Conservation (phyloP, 208 protist species). For the Kentomonas sorsogonicus region DNA sequence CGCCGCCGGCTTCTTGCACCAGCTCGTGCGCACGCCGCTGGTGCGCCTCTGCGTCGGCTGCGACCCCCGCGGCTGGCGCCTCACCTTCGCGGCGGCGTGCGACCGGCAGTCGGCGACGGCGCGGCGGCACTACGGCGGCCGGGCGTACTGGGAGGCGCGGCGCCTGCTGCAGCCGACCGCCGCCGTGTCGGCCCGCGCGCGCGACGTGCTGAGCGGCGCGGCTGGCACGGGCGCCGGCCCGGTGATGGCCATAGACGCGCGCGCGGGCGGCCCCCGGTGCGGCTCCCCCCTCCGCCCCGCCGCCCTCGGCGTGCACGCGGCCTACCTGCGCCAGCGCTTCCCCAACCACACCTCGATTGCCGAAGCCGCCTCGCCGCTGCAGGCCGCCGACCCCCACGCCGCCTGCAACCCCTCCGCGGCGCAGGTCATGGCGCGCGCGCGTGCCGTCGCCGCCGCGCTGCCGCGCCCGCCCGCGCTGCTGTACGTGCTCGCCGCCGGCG, state of each 20-base stretch:
- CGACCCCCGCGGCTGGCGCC: slow-evolving; percentile 6
- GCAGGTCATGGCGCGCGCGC: slow-evolving; percentile 25
- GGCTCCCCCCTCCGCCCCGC: slow-evolving; percentile 14
- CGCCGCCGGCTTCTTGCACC: slow-evolving; percentile 18
- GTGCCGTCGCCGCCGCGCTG: too few species aligned
- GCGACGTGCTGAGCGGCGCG: slow-evolving; percentile 13
- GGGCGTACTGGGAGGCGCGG: slow-evolving; percentile 42
- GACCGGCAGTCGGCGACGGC: slow-evolving; percentile 3
- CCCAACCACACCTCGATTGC: slow-evolving; percentile 16
- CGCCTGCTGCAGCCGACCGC: slow-evolving; percentile 33
- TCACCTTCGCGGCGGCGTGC: slow-evolving; percentile 22
- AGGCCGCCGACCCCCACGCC: slow-evolving; percentile 13
- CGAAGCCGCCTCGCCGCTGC: slow-evolving; percentile 15
- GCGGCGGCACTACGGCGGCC: slow-evolving; percentile 26
- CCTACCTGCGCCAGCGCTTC: slow-evolving; percentile 39
- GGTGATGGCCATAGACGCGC: slow-evolving; percentile 28
- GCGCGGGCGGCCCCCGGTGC: slow-evolving; percentile 6
- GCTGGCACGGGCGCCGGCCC: slow-evolving; percentile 14
- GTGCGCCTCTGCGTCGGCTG: slow-evolving; percentile 40
- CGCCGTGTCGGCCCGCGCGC: slow-evolving; percentile 23
- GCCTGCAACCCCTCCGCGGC: slow-evolving; percentile 33
- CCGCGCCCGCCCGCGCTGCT: too few species aligned
- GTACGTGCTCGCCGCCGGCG: too few species aligned
- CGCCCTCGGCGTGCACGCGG: slow-evolving; percentile 40
- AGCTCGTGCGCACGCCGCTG: slow-evolving; percentile 40